Conservation (phyloP, 2,329 filamentous ascomycete genomes). For the Didymellaceae sp. region DNA sequence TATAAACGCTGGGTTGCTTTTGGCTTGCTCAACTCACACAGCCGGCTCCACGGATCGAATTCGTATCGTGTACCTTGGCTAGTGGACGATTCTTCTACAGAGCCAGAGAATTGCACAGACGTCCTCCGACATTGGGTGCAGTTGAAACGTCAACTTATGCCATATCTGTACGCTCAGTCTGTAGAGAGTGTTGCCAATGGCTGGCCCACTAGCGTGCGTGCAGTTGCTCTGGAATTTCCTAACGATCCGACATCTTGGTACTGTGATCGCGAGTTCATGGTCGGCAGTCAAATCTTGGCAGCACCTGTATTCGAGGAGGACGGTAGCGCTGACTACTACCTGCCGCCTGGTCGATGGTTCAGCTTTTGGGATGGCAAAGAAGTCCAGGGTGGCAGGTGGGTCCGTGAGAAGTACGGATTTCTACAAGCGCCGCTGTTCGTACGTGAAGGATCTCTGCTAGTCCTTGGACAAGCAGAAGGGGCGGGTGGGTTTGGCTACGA, state of each 20-base stretch:
- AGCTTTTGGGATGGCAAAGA: conserved; percentile 55
- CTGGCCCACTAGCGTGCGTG: conserved; percentile 65
- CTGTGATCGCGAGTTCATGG: conserved; percentile 75
- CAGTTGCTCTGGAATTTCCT: conserved; percentile 74
- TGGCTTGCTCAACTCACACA: conserved; percentile 73
- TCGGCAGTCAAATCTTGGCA: conserved; percentile 69
- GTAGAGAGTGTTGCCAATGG: conserved; percentile 60
- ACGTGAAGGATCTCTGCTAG: conserved; percentile 49
- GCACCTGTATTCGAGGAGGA: conserved; percentile 69
- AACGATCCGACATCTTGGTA: conserved; percentile 72
- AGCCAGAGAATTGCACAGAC: conserved; percentile 57
- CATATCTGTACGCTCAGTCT: conserved; percentile 63
- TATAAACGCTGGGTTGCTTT: conserved; percentile 84
- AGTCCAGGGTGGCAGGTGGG: conserved; percentile 53
- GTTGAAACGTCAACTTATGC: conserved; percentile 64
- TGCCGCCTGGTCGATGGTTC: conserved; percentile 61
- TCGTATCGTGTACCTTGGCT: conserved; percentile 79
- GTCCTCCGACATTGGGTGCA: conserved; percentile 61
- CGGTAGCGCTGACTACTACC: conserved; percentile 71
- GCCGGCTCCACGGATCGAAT: conserved; percentile 71
- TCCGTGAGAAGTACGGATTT: conserved; percentile 51
- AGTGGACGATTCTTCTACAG: conserved; percentile 66
- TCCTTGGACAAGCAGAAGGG: conserved; percentile 50
- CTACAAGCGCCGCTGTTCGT: conserved; percentile 51
- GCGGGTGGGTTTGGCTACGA: conserved; percentile 50